phyloP scores from a whole-genome alignment of 768 basidiomycete species.

The Boletellus ananiceps region DNA sequence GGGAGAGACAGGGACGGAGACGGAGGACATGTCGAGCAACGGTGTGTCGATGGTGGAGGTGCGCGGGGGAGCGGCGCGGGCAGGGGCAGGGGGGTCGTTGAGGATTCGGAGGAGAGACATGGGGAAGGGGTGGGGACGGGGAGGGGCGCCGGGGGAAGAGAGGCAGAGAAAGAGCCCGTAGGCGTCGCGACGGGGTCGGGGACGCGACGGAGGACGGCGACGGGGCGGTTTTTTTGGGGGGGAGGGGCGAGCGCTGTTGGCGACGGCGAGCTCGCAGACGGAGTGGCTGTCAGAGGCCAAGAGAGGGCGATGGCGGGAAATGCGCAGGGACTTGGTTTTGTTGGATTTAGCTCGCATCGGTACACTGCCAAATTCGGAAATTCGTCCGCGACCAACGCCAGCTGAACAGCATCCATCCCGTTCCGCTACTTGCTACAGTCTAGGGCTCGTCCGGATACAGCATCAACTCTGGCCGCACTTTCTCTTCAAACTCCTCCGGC shows the following conservation, averaged over 20 bases:
- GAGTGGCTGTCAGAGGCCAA: constrained; percentile 15
- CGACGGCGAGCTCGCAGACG: neutral
- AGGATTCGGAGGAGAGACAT: constrained; percentile 81
- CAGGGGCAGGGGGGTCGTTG: constrained; percentile 61
- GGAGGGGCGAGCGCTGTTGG: neutral
- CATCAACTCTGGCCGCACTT: constrained; percentile 92
- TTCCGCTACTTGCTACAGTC: neutral
- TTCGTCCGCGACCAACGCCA: constrained; percentile 7
- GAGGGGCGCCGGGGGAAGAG: neutral
- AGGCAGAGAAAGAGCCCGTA: neutral
- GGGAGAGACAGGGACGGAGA: constrained; percentile 18
- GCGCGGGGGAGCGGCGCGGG: constrained; percentile 26
- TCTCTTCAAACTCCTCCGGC: constrained; percentile 88
- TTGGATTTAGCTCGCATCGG: constrained; percentile 34
- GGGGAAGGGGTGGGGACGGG: constrained; percentile 14
- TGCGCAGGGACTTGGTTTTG: constrained; percentile 32
- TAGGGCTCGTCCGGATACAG: constrained; percentile 60
- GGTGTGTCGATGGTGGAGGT: constrained; percentile 22
- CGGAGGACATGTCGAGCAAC: constrained; percentile 21
- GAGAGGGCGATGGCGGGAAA: constrained; percentile 31
- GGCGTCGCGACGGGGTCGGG: neutral
- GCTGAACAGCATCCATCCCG: no score
- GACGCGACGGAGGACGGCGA: neutral
- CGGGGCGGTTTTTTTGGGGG: neutral
- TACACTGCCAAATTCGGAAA: constrained; percentile 30